A percentile compares a stretch with the other conserved stretches of the same genome.
Evolutionary conservation across 2,329 filamentous ascomycete genomes (phyloP).

Genomic region (Nigrospora oryzae): DNA sequence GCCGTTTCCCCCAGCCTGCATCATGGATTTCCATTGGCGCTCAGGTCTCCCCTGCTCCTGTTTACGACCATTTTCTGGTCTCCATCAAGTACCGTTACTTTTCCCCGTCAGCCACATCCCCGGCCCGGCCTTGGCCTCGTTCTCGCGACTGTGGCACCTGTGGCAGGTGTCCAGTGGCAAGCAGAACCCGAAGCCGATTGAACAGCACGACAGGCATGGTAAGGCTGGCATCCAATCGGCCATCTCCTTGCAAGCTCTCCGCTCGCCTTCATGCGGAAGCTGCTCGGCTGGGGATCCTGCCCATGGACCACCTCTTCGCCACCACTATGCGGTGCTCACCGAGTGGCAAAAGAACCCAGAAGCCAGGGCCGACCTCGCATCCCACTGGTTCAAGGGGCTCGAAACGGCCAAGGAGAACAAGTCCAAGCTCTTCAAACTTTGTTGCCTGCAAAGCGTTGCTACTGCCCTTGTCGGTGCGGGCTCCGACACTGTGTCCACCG

Average conservation of each 20-base stretch:
- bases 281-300: conserved; percentile 8
- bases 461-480: conserved; percentile 4
- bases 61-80: background rate
- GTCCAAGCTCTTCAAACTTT: conserved; percentile 1
- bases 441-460: conserved; percentile 1
- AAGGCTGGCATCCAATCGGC: background rate
- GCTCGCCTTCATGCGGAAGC: conserved; percentile 6
- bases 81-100: background rate
- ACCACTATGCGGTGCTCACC: conserved; percentile 4
- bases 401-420: conserved; percentile 5
- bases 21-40: background rate
- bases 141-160: conserved; percentile 30
- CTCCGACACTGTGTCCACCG: conserved; percentile 5
- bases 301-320: conserved; percentile 6
- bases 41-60: background rate
- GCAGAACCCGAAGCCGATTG: conserved; percentile 24
- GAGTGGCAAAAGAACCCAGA: conserved; percentile 6
- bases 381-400: conserved; percentile 7
- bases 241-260: no score
- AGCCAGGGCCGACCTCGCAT: conserved; percentile 4
- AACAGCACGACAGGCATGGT: conserved; percentile 29
- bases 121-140: conserved; percentile 29
- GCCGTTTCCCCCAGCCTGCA: no score
- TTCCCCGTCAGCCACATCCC: conserved; percentile 20
- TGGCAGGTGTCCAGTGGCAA: conserved; percentile 27